Percentiles rank a stretch among this genome's conserved stretches.
Evolutionary conservation across 208 protist genomes (phyloP).

Genomic region (Trypanosoma rangeli): DNA sequence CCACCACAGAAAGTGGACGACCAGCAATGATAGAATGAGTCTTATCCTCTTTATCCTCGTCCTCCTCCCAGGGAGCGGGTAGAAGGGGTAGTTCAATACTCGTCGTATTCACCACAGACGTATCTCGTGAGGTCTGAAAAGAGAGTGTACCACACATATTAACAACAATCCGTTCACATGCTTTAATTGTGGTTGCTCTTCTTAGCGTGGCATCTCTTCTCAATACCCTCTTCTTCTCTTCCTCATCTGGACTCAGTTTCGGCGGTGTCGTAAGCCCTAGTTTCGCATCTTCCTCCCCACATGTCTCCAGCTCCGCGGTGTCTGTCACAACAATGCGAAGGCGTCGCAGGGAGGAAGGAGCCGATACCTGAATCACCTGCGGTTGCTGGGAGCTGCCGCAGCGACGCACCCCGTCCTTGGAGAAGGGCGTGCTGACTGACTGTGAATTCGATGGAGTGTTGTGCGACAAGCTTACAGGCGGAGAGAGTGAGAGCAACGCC

Average conservation of each 20-base stretch:
- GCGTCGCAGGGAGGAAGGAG: conserved; percentile 9
- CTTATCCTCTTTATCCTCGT: conserved; percentile 28
- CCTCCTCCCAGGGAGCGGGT: conserved; percentile 59
- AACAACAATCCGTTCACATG: conserved; percentile 31
- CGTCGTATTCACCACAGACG: conserved; percentile 33
- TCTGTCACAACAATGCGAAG: conserved; percentile 8
- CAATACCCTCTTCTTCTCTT: not conserved
- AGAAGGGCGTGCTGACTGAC: not conserved
- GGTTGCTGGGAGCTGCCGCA: not conserved
- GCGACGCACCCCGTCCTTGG: conserved; percentile 6
- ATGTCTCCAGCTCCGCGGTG: not conserved
- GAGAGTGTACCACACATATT: conserved; percentile 58
- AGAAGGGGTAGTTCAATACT: conserved; percentile 78
- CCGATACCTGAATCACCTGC: conserved; percentile 7
- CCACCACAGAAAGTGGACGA: conserved; percentile 64
- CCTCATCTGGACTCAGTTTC: not conserved
- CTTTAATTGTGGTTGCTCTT: not conserved
- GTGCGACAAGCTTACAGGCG: not conserved
- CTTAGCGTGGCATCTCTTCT: not conserved
- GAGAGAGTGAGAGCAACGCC: not conserved
- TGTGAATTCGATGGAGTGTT: not conserved
- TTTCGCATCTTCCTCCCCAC: not conserved
- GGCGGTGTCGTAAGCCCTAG: not conserved
- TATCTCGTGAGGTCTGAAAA: not conserved
- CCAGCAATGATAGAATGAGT: conserved; percentile 1